Percentiles rank a stretch among this genome's conserved stretches.
Conservation (phyloP, 2,329 filamentous ascomycete species). For the Onygenales sp. region DNA sequence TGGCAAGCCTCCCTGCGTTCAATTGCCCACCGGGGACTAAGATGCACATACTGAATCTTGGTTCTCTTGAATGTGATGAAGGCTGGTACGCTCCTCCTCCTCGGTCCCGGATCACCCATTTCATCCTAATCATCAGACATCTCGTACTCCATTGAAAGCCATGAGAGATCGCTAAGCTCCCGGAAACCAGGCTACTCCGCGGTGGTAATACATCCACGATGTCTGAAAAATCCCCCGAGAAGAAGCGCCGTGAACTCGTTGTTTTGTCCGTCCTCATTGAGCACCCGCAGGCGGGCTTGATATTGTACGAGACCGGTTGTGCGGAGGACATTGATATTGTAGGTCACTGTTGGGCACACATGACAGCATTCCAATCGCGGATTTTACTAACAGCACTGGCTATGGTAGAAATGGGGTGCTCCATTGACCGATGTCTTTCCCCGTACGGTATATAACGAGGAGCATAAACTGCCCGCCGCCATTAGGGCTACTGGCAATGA, state of each 20-base stretch:
- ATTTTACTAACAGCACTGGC: not conserved
- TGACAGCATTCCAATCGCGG: too few relatives aligned
- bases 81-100: conserved; percentile 25
- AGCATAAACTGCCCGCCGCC: conserved; percentile 26
- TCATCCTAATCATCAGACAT: not conserved
- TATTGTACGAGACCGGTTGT: conserved; percentile 39
- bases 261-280: conserved; percentile 36
- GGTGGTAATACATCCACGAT: conserved; percentile 30
- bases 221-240: conserved; percentile 28
- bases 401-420: conserved; percentile 23
- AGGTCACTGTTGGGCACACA: conserved; percentile 7
- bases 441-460: conserved; percentile 22
- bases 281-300: conserved; percentile 35
- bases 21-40: conserved; percentile 37
- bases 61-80: conserved; percentile 39
- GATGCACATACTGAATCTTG: conserved; percentile 38
- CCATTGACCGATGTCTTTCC: conserved; percentile 32
- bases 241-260: conserved; percentile 34
- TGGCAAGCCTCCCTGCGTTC: conserved; percentile 24
- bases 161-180: not conserved
- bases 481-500: conserved; percentile 31
- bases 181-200: conserved; percentile 22
- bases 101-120: not conserved
- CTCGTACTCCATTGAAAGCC: not conserved
- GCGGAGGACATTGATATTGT: conserved; percentile 33